phyloP scores from a whole-genome alignment of 2,329 filamentous ascomycete species.

The Cercospora janseana region DNA sequence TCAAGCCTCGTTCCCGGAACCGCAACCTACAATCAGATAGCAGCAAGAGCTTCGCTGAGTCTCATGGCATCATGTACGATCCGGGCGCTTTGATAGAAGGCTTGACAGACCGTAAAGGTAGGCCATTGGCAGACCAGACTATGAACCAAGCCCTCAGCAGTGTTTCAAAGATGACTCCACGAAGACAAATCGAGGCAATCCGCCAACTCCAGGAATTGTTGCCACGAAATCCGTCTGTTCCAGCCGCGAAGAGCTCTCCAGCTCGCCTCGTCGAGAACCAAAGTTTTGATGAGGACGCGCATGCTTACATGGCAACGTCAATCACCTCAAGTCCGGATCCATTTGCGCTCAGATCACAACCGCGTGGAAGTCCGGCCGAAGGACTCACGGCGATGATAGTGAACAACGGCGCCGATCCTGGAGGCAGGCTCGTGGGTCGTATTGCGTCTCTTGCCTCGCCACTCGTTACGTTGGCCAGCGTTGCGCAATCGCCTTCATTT shows the following conservation, averaged over 20 bases:
- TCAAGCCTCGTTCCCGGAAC: neutral
- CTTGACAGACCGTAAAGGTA: conserved; percentile 5
- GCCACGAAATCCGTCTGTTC: too few relatives aligned
- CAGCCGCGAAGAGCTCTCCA: too few relatives aligned
- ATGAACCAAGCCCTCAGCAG: conserved; percentile 10
- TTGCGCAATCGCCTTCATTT: neutral
- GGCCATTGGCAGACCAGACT: neutral
- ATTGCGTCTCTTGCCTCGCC: conserved; percentile 17
- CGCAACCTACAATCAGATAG: neutral
- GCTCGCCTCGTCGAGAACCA: too few relatives aligned
- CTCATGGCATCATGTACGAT: conserved; percentile 5
- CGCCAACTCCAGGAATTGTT: too few relatives aligned
- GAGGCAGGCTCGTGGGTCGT: conserved; percentile 12
- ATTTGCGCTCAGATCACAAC: too few relatives aligned
- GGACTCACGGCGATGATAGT: conserved; percentile 12
- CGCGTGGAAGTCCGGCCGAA: too few relatives aligned
- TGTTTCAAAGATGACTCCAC: conserved; percentile 7
- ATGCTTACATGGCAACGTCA: too few relatives aligned
- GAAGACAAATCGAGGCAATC: conserved; percentile 3
- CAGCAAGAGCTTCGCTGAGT: conserved; percentile 10
- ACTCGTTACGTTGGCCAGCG: conserved; percentile 2
- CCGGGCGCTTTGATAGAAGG: conserved; percentile 1
- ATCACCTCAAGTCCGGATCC: too few relatives aligned
- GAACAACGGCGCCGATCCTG: conserved; percentile 15
- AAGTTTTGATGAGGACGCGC: too few relatives aligned